These are phyloP conservation scores for Polytolypa hystricis DNA, from an alignment of 2,329 filamentous ascomycete genomes.

Conservation along the genomic window DNA sequence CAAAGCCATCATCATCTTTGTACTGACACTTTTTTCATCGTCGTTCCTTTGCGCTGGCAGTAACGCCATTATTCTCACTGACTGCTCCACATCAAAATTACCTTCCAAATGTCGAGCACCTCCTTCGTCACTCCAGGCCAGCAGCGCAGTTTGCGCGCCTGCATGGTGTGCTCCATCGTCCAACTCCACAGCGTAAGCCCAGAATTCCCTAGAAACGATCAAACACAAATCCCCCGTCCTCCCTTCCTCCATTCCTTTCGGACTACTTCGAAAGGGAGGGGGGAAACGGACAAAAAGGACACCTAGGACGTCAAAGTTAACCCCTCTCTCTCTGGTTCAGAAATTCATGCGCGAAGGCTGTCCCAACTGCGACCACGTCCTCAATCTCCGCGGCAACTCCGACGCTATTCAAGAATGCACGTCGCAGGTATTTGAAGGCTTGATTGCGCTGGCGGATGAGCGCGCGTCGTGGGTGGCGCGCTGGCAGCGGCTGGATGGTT, in stretches of 20 bases:
- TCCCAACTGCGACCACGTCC: constrained; percentile 91
- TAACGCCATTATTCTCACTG: too few relatives aligned
- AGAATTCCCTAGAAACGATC: neutral
- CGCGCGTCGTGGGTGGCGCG: constrained; percentile 84
- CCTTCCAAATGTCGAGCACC: too few relatives aligned
- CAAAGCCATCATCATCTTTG: too few relatives aligned
- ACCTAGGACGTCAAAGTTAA: too few relatives aligned
- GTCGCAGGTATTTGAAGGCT: constrained; percentile 87
- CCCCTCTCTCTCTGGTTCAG: constrained; percentile 34
- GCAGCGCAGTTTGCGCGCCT: constrained; percentile 81
- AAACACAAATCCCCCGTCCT: constrained; percentile 3
- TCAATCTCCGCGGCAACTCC: constrained; percentile 65
- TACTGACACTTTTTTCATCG: too few relatives aligned
- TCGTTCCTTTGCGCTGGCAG: neutral
- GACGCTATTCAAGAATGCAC: constrained; percentile 89
- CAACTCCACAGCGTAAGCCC: constrained; percentile 60
- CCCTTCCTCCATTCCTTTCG: constrained; percentile 8
- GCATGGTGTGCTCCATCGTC: constrained; percentile 97
- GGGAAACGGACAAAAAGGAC: too few relatives aligned
- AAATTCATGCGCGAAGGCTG: constrained; percentile 81
- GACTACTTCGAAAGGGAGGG: too few relatives aligned
- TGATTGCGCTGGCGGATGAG: constrained; percentile 79
- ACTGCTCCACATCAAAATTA: too few relatives aligned
- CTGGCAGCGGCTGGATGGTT: constrained; percentile 85
- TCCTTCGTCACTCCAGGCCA: constrained; percentile 64